Percentiles rank a stretch among this genome's conserved stretches.
These are phyloP conservation scores for Penicillium ucsense DNA, from an alignment of 495 filamentous ascomycete species.

Conservation along the genomic window DNA sequence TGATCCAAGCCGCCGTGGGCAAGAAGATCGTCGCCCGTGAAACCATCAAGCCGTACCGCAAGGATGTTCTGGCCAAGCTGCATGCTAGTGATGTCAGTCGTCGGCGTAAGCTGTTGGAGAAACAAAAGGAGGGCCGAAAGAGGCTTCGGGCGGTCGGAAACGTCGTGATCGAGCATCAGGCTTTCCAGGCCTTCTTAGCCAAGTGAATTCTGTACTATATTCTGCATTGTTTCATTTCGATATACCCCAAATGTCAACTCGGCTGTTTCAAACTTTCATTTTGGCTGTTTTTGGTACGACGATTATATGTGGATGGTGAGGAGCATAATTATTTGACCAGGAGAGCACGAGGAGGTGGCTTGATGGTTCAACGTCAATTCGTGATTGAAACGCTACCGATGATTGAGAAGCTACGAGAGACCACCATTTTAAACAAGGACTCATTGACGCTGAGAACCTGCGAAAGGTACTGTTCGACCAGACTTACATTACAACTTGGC, in stretches of 20 bases:
- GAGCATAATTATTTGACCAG: no score
- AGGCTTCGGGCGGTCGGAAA: slow-evolving; percentile 62
- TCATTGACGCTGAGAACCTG: no score
- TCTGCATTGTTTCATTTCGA: background rate
- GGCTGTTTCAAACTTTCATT: no score
- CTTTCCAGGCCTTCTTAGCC: slow-evolving; percentile 82
- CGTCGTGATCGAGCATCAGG: slow-evolving; percentile 85
- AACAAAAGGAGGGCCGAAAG: slow-evolving; percentile 95
- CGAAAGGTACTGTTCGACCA: background rate
- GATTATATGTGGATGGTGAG: no score
- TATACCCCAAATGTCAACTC: background rate
- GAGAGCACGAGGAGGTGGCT: no score
- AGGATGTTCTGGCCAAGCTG: slow-evolving; percentile 87
- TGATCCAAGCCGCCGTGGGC: slow-evolving; percentile 88
- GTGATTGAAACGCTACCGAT: no score
- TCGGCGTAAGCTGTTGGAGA: slow-evolving; percentile 81
- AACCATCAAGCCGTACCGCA: slow-evolving; percentile 92
- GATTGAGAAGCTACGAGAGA: no score
- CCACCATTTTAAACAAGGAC: no score
- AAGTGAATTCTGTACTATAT: slow-evolving; percentile 33
- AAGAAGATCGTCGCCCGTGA: slow-evolving; percentile 80
- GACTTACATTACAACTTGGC: slow-evolving; percentile 11
- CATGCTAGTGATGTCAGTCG: slow-evolving; percentile 83
- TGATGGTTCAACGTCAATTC: no score
- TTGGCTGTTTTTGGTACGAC: no score